Conservation (phyloP, 2,329 filamentous ascomycete species). For the Ampelomyces quisqualis region DNA sequence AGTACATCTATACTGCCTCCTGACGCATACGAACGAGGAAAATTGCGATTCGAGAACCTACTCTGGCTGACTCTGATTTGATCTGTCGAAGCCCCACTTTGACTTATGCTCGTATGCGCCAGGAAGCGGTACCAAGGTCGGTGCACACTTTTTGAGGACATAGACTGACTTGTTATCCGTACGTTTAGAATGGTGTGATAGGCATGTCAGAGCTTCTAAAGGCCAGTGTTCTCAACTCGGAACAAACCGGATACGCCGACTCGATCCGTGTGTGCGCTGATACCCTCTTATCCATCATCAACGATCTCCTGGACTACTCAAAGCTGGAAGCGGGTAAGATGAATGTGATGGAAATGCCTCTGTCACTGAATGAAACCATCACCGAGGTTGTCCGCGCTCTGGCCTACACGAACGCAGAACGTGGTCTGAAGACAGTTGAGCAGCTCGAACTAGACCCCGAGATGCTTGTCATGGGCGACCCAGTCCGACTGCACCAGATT, state of each 20-base stretch:
- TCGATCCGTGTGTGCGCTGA: slow-evolving; percentile 65
- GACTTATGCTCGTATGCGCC: too few relatives aligned
- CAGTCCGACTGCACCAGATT: slow-evolving; percentile 54
- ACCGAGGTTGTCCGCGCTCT: slow-evolving; percentile 64
- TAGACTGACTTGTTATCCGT: too few relatives aligned
- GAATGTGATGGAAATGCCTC: slow-evolving; percentile 60
- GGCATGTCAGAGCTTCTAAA: slow-evolving; percentile 64
- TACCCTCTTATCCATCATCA: slow-evolving; percentile 55
- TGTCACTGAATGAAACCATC: slow-evolving; percentile 59
- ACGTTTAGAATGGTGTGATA: slow-evolving; percentile 57
- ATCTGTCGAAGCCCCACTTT: too few relatives aligned
- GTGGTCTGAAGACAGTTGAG: slow-evolving; percentile 60
- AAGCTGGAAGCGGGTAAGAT: slow-evolving; percentile 57
- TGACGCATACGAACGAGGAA: too few relatives aligned
- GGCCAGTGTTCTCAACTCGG: slow-evolving; percentile 55
- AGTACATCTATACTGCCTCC: too few relatives aligned
- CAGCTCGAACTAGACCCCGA: slow-evolving; percentile 57
- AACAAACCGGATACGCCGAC: slow-evolving; percentile 64
- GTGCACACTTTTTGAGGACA: too few relatives aligned
- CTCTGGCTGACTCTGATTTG: too few relatives aligned
- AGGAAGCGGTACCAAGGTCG: too few relatives aligned
- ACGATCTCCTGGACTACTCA: slow-evolving; percentile 55
- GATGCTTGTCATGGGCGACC: slow-evolving; percentile 55
- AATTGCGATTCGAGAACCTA: too few relatives aligned
- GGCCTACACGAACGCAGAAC: slow-evolving; percentile 63